Evolutionary conservation across 2,329 filamentous ascomycete genomes (phyloP).

Genomic region (Furcasterigmium sp.): DNA sequence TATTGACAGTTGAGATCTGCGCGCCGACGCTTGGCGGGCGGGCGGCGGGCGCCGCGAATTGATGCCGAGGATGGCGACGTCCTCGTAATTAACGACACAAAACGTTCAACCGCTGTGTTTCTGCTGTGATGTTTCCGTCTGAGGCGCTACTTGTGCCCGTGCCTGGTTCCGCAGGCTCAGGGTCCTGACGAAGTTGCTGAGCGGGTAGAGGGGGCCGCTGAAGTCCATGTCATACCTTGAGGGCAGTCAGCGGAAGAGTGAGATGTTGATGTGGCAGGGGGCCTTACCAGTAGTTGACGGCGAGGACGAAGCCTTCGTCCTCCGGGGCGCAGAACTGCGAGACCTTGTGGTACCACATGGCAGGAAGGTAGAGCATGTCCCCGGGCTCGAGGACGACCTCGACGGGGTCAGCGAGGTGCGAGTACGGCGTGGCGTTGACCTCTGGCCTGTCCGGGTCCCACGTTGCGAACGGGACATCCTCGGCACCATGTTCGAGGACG

Average conservation of each 20-base stretch:
- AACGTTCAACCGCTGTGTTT: too few species aligned
- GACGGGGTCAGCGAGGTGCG: conserved; percentile 52
- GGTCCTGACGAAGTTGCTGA: conserved; percentile 48
- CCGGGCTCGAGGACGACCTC: conserved; percentile 65
- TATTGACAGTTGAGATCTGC: too few species aligned
- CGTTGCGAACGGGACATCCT: conserved; percentile 59
- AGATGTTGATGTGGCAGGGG: background rate
- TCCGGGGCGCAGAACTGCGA: conserved; percentile 63
- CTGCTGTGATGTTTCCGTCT: too few species aligned
- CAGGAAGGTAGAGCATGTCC: conserved; percentile 78
- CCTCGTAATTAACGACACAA: too few species aligned
- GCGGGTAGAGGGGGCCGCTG: conserved; percentile 60
- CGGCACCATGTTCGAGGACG: conserved; percentile 21
- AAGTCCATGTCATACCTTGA: conserved; percentile 77
- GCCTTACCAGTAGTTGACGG: conserved; percentile 74
- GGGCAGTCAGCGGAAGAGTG: background rate
- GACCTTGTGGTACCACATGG: conserved; percentile 80
- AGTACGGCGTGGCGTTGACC: conserved; percentile 49
- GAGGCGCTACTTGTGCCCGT: too few species aligned
- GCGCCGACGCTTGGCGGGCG: too few species aligned
- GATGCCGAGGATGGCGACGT: too few species aligned
- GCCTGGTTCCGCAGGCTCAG: conserved; percentile 16
- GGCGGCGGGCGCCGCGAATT: too few species aligned
- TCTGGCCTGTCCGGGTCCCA: conserved; percentile 67
- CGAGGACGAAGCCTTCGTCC: conserved; percentile 68